A percentile compares a stretch with the other conserved stretches of the same genome.
Conservation (phyloP, 306 rosid genomes). For the Trichosanthes truncata region DNA sequence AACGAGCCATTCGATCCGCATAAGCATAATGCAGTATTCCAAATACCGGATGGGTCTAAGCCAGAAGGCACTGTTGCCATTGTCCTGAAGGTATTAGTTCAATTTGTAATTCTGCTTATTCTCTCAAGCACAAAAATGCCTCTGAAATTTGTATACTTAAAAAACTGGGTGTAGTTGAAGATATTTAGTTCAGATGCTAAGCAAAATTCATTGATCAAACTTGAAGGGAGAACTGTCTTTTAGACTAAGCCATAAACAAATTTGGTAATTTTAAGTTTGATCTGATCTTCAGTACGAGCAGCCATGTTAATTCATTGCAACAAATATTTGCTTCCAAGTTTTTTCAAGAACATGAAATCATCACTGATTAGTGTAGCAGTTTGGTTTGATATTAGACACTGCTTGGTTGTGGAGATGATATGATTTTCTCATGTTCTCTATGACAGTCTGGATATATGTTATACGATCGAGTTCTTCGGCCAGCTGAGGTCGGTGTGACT, state of each 20-base stretch:
- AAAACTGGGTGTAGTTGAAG: neutral
- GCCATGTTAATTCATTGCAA: neutral
- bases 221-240: neutral
- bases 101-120: neutral
- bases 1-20: slow-evolving; percentile 81
- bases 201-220: neutral
- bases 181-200: neutral
- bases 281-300: neutral
- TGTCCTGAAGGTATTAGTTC: slow-evolving; percentile 60
- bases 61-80: slow-evolving; percentile 63
- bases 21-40: slow-evolving; percentile 59
- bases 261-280: neutral
- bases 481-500: slow-evolving; percentile 83
- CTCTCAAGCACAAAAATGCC: neutral
- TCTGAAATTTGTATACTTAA: neutral
- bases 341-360: neutral
- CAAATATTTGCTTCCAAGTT: neutral
- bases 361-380: neutral
- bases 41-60: slow-evolving; percentile 58
- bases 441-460: slow-evolving; percentile 45
- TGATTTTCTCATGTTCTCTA: neutral
- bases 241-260: neutral
- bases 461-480: slow-evolving; percentile 66
- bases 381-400: neutral
- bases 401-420: neutral